Evolutionary conservation across 1,284 basidiomycete genomes (phyloP).

Genomic region (Leccinum colubrinum): DNA sequence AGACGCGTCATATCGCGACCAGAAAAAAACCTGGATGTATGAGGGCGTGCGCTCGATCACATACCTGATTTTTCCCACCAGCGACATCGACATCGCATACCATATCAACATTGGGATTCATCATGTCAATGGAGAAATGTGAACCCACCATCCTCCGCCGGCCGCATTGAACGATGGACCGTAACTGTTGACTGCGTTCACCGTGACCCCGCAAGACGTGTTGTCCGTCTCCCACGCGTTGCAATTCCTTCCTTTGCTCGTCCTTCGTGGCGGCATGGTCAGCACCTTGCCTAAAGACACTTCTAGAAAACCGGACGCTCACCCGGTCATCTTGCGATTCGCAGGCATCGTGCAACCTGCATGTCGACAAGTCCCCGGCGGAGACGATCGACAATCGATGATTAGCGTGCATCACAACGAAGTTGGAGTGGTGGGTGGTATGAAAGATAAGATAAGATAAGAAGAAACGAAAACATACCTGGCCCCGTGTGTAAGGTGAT

Average conservation of each 20-base stretch:
- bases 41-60: conserved; percentile 26
- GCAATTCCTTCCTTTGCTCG: conserved; percentile 48
- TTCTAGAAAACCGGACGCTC: conserved; percentile 7
- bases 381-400: background rate
- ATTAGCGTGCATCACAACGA: background rate
- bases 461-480: conserved; percentile 10
- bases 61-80: conserved; percentile 20
- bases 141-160: conserved; percentile 55
- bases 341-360: conserved; percentile 63
- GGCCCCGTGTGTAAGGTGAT: conserved; percentile 61
- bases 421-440: background rate
- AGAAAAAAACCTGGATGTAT: conserved; percentile 26
- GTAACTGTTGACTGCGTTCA: conserved; percentile 46
- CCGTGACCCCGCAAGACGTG: conserved; percentile 62
- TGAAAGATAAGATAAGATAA: background rate
- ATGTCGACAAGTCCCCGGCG: background rate
- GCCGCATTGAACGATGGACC: conserved; percentile 60
- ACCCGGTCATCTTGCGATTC: conserved; percentile 49
- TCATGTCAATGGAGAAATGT: background rate
- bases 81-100: background rate
- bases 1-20: conserved; percentile 13
- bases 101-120: background rate
- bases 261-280: conserved; percentile 28
- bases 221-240: conserved; percentile 55
- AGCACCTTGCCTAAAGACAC: background rate